A percentile compares a stretch with the other conserved stretches of the same genome.
Conservation (phyloP, 306 rosid genomes). For the Malus domestica region ASM211411v1 NC_041797.1:1872501-1873000, state of each 20-base stretch:
- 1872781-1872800: background rate
- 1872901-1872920: too few relatives aligned
- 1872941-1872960: too few relatives aligned
- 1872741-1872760: background rate
- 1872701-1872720: background rate
- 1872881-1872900: too few relatives aligned
- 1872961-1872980: too few relatives aligned
- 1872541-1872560: constrained; percentile 23
- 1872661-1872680: constrained; percentile 15
- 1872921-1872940: background rate
- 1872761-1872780: constrained; percentile 1
- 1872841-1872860: background rate
- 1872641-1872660: constrained; percentile 14
- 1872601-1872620: constrained; percentile 96
- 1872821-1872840: background rate
- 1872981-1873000: too few relatives aligned
- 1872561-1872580: constrained; percentile 11
- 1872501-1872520: constrained; percentile 38
- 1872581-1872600: constrained; percentile 46
- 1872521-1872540: constrained; percentile 21
- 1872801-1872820: background rate
- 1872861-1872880: background rate
- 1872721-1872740: background rate
- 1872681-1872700: constrained; percentile 17
- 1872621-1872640: constrained; percentile 74